These are phyloP conservation scores for Aquilaria sinensis DNA, from an alignment of 345 rosid genomes.

Conservation along the genomic window DNA sequence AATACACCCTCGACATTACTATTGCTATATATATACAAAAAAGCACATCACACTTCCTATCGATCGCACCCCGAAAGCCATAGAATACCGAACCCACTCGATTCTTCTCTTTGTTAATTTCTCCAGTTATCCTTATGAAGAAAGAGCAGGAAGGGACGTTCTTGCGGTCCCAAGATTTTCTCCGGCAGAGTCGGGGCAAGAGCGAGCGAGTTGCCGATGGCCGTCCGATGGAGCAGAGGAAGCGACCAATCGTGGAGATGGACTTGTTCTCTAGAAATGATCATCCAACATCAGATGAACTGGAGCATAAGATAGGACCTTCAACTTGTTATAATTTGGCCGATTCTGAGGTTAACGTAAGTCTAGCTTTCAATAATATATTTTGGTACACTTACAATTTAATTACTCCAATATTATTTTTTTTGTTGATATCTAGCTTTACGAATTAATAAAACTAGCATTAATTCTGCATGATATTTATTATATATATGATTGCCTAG, in stretches of 20 bases:
- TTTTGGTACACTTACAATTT: not conserved
- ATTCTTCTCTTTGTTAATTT: not conserved
- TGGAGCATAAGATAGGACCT: conserved; percentile 21
- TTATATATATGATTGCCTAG: too few relatives aligned
- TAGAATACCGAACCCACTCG: too few relatives aligned
- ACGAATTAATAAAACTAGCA: not conserved
- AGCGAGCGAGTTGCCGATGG: conserved; percentile 14
- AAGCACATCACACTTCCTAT: too few relatives aligned
- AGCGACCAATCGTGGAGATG: conserved; percentile 49
- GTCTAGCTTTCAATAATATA: conserved; percentile 13
- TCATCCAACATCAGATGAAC: conserved; percentile 24
- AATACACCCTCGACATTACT: too few relatives aligned
- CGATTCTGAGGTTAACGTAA: conserved; percentile 47
- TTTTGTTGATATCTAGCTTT: not conserved
- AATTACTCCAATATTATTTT: not conserved
- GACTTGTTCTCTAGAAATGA: conserved; percentile 63
- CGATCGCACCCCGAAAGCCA: too few relatives aligned
- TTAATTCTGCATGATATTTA: too few relatives aligned
- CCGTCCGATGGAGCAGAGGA: conserved; percentile 16
- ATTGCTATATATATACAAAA: too few relatives aligned
- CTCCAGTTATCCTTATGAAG: conserved; percentile 51
- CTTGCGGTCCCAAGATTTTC: conserved; percentile 46
- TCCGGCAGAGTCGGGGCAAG: conserved; percentile 19
- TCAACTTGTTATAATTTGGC: not conserved
- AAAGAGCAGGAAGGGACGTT: conserved; percentile 48